Evolutionary conservation across 192 early-diverging fungal species (phyloP), one percentile per base, ranked within the genome.

Genomic region (Rhizoclosmatium globosum): DNA sequence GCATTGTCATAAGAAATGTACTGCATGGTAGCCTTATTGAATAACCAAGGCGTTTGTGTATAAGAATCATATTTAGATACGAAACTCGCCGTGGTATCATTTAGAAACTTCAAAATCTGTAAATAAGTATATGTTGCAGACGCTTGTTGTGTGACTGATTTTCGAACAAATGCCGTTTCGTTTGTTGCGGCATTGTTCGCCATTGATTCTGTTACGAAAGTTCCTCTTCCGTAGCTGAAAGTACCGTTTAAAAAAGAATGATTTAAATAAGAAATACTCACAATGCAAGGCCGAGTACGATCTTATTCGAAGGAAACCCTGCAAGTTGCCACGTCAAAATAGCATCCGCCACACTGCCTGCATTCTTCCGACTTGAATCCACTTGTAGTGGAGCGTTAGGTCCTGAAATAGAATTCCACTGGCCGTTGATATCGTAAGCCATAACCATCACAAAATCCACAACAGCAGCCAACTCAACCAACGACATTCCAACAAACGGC

Each of bases 1-100:
- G 86, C 85, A 64, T 93, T 91, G 76, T 94, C 92, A 77, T 94
- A 95, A 0, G 92, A 92, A 59, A 95, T 88, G 79, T 91, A 93
- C 45, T 83, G 79, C 39, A 70, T 86, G 3, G 85, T 92, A 0
- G 74, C 72, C 2, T 83, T 79, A 67, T 93, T 93, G 81, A 89
- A 94, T 47, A 95, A 53, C 92, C 92, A 94, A 11, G 94, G 94
- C 0, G 93, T 93, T 39, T 88, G 79, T 1, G 88, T 88, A 7
- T 80, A 82, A 2, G 81, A 41, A 56, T 94, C 93, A 87, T 89
- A 93, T 68, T 88, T 83, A 31, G 90, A 85, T 0, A 89, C 68
- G 92, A 92, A 95, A 2, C 87, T 89, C 1, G 86, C 67, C 15
- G 43, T 43, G 21, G 48, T 31, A 48, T 71, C 50, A 3, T 50